Conservation (phyloP, 1,139 yeast species). For the Komagataea norvegica region DNA sequence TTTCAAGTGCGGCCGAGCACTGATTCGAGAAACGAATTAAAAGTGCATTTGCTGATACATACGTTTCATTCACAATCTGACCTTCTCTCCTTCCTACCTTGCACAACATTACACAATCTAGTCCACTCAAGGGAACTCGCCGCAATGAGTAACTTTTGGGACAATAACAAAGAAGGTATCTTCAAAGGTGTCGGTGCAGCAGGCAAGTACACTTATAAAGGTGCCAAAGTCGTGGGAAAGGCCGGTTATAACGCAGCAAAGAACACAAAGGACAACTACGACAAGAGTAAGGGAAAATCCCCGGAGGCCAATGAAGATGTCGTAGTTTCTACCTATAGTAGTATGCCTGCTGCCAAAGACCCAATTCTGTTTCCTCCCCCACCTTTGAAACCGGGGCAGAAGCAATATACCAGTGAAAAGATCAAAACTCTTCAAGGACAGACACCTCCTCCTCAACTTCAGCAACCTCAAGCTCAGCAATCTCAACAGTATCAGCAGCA, state of each 20-base stretch:
- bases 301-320: background rate
- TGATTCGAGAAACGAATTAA: too few relatives aligned
- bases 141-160: conserved; percentile 40
- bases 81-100: too few relatives aligned
- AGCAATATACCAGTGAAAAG: conserved; percentile 27
- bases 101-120: too few relatives aligned
- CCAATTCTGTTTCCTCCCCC: conserved; percentile 50
- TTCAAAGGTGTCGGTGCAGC: conserved; percentile 30
- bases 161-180: conserved; percentile 43
- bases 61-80: too few relatives aligned
- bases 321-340: conserved; percentile 14
- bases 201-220: conserved; percentile 27
- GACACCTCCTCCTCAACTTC: conserved; percentile 10
- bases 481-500: too few relatives aligned
- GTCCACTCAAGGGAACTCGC: too few relatives aligned
- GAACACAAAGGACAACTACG: conserved; percentile 23
- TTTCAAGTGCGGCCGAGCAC: background rate
- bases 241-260: conserved; percentile 43
- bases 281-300: conserved; percentile 5
- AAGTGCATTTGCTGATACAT: too few relatives aligned
- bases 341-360: conserved; percentile 32
- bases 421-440: conserved; percentile 8
- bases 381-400: conserved; percentile 41
- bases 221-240: conserved; percentile 43
- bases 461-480: conserved; percentile 11